These are phyloP conservation scores for Cucurbita moschata DNA, from an alignment of 306 rosid genomes.

Conservation along the genomic window DNA sequence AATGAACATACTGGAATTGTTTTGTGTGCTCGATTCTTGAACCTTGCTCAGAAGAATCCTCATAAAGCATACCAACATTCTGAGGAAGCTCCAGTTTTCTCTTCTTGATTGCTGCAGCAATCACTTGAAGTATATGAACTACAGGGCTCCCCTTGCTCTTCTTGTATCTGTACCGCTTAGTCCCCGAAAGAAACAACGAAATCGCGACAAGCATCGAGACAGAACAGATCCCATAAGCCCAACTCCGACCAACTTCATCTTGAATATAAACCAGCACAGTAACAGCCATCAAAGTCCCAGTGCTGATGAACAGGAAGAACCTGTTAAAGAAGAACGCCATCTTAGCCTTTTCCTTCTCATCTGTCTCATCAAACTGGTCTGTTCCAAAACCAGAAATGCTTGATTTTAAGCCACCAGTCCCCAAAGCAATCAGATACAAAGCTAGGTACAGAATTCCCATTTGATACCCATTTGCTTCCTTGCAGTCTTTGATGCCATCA, in stretches of 20 bases:
- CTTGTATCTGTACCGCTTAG: constrained; percentile 52
- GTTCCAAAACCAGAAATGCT: constrained; percentile 90
- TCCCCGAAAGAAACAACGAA: constrained; percentile 40
- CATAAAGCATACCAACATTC: constrained; percentile 34
- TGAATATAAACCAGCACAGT: constrained; percentile 80
- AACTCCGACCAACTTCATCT: constrained; percentile 70
- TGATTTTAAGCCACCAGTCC: constrained; percentile 81
- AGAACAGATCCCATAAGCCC: constrained; percentile 77
- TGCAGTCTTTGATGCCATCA: constrained; percentile 26
- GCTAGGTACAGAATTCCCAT: constrained; percentile 67
- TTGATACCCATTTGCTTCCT: constrained; percentile 51
- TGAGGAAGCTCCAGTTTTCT: constrained; percentile 39
- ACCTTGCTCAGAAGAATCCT: constrained; percentile 41
- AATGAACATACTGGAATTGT: constrained; percentile 43
- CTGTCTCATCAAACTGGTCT: constrained; percentile 76
- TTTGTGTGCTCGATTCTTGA: constrained; percentile 45
- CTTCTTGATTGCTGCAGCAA: constrained; percentile 45
- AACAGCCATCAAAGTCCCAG: constrained; percentile 66
- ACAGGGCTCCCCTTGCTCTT: constrained; percentile 73
- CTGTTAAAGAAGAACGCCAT: constrained; percentile 76
- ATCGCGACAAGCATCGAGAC: constrained; percentile 44
- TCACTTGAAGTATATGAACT: constrained; percentile 67
- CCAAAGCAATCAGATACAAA: constrained; percentile 58
- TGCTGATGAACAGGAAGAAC: constrained; percentile 66
- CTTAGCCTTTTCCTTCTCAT: constrained; percentile 70